These are phyloP conservation scores for Oidiodendron maius DNA, from an alignment of 495 filamentous ascomycete genomes.

Conservation along the genomic window DNA sequence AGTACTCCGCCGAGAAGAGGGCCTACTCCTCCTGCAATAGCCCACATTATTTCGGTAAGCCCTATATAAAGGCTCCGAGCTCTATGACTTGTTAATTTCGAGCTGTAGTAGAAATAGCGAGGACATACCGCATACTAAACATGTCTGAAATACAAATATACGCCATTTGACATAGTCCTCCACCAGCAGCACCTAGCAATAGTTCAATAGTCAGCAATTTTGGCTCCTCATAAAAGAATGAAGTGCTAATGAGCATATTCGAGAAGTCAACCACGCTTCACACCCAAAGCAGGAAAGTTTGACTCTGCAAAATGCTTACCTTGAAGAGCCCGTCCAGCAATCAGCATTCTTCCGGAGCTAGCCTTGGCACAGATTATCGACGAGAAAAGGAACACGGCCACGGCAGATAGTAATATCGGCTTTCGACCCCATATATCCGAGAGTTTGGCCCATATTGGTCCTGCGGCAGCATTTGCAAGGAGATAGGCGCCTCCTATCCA, in stretches of 20 bases:
- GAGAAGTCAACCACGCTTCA: conserved; percentile 63
- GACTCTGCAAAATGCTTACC: too few relatives aligned
- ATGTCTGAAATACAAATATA: conserved; percentile 72
- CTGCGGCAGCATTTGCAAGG: conserved; percentile 34
- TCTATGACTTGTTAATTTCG: neutral
- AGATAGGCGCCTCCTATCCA: conserved; percentile 65
- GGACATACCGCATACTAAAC: conserved; percentile 30
- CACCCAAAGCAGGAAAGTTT: conserved; percentile 66
- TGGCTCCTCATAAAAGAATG: conserved; percentile 32
- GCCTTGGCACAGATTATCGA: conserved; percentile 64
- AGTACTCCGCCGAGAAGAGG: conserved; percentile 69
- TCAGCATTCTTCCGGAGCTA: conserved; percentile 60
- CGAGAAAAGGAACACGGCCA: conserved; percentile 54
- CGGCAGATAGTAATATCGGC: conserved; percentile 56
- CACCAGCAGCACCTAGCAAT: neutral
- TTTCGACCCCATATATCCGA: conserved; percentile 77
- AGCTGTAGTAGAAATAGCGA: neutral
- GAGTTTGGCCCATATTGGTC: conserved; percentile 39
- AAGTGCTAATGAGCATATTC: conserved; percentile 70
- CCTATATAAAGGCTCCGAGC: conserved; percentile 21
- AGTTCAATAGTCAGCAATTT: too few relatives aligned
- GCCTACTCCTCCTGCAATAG: conserved; percentile 58
- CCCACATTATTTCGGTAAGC: conserved; percentile 58
- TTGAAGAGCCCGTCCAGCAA: conserved; percentile 67
- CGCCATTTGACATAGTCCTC: conserved; percentile 62